Conservation (phyloP, 495 filamentous ascomycete genomes). For the Penicillium tannophilum region DNA sequence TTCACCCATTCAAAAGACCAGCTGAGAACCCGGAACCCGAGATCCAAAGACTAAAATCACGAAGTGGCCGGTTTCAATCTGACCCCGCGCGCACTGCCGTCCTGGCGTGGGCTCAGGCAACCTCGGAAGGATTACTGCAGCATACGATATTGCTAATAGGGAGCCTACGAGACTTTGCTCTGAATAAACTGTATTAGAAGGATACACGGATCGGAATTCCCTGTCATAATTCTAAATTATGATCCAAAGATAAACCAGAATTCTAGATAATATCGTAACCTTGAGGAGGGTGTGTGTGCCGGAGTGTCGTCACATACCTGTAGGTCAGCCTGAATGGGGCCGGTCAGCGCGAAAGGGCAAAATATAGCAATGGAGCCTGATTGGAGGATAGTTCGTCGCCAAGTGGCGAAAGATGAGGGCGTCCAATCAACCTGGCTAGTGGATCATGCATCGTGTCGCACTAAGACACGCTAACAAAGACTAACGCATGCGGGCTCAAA, state of each 20-base stretch:
- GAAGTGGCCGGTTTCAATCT: neutral
- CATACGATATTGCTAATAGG: neutral
- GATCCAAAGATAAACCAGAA: no score
- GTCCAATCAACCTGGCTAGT: neutral
- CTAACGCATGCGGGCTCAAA: constrained; percentile 3
- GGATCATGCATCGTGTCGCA: neutral
- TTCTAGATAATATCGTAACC: no score
- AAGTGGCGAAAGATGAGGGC: neutral
- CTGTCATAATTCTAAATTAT: no score
- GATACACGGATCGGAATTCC: no score
- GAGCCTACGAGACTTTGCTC: no score
- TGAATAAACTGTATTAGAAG: no score
- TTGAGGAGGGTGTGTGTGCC: no score
- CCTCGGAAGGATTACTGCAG: neutral
- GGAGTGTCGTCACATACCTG: neutral
- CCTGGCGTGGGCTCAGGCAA: neutral
- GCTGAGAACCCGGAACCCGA: neutral
- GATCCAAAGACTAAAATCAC: neutral
- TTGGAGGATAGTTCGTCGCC: neutral
- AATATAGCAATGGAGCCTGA: neutral
- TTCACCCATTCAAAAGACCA: neutral
- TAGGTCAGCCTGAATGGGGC: neutral
- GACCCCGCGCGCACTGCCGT: neutral
- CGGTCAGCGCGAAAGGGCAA: constrained; percentile 1
- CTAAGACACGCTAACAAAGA: neutral